Evolutionary conservation across 2,329 filamentous ascomycete genomes (phyloP).

Genomic region (Arachnopeziza araneosa): DNA sequence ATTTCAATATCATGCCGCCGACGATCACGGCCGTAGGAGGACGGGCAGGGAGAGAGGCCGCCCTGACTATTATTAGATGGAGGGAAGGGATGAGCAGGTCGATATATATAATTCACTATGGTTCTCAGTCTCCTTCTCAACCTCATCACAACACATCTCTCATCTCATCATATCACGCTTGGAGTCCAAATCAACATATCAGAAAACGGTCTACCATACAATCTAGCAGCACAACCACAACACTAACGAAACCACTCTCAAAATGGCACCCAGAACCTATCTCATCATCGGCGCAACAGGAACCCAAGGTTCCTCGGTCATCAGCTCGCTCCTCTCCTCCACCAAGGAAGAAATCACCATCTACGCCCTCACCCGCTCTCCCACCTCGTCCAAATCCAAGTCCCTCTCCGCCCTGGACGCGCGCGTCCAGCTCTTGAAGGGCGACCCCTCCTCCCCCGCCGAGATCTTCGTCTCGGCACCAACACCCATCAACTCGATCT

Average conservation of each 20-base stretch:
- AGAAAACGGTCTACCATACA: not conserved
- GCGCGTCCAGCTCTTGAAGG: slow-evolving; percentile 45
- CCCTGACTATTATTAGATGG: not conserved
- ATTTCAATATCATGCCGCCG: not conserved
- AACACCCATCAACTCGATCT: slow-evolving; percentile 47
- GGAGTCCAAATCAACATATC: not conserved
- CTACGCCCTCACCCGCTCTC: slow-evolving; percentile 52
- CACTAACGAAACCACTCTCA: not conserved
- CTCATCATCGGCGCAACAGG: slow-evolving; percentile 33
- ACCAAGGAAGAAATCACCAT: slow-evolving; percentile 10
- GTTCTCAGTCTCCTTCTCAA: not conserved
- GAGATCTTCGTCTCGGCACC: slow-evolving; percentile 41
- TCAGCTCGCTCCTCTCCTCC: slow-evolving; percentile 34
- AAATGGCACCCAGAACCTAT: slow-evolving; percentile 31
- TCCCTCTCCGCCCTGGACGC: slow-evolving; percentile 35
- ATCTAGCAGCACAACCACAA: not conserved
- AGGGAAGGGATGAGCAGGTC: not conserved
- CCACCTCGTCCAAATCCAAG: slow-evolving; percentile 44
- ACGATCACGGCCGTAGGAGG: not conserved
- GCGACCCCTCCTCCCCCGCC: slow-evolving; percentile 43
- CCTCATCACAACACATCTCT: not conserved
- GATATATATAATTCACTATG: not conserved
- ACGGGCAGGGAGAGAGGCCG: too few relatives aligned
- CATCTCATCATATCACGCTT: not conserved
- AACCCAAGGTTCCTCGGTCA: slow-evolving; percentile 32